A percentile compares a stretch with the other conserved stretches of the same genome.
phyloP scores from a whole-genome alignment of 148 eudicot species.

The Beta vulgaris region DNA sequence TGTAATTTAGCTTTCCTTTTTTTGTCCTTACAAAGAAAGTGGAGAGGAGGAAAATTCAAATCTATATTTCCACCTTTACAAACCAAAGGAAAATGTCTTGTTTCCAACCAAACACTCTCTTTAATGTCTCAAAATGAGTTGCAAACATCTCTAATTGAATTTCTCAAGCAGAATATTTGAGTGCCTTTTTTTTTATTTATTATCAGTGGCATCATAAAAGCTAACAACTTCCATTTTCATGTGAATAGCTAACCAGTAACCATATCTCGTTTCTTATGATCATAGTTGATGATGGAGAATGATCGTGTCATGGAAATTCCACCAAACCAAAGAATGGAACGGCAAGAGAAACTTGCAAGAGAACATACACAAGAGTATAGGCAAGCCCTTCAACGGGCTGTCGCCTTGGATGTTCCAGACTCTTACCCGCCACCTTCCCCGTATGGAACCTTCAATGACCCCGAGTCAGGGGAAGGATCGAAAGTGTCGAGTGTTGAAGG shows the following conservation, averaged over 20 bases:
- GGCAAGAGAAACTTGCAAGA: constrained; percentile 61
- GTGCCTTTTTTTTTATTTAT: not conserved
- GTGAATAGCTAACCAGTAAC: not conserved
- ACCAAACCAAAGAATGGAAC: constrained; percentile 66
- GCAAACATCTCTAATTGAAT: not conserved
- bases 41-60: too few species aligned
- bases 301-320: constrained; percentile 70
- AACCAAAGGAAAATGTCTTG: too few species aligned
- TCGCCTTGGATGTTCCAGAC: constrained; percentile 60
- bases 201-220: not conserved
- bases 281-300: constrained; percentile 67
- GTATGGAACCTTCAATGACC: constrained; percentile 71
- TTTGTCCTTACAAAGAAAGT: too few species aligned
- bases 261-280: not conserved
- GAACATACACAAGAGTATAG: constrained; percentile 69
- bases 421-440: constrained; percentile 58
- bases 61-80: too few species aligned
- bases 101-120: too few species aligned
- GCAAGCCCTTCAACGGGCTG: constrained; percentile 70
- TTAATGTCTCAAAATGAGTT: not conserved
- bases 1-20: too few species aligned
- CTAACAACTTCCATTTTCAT: not conserved
- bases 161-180: not conserved
- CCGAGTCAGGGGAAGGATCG: constrained; percentile 38
- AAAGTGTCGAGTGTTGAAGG: constrained; percentile 31